Base-by-base conservation (phyloP, 495 filamentous ascomycete species). In the Trichoderma reesei region DNA sequence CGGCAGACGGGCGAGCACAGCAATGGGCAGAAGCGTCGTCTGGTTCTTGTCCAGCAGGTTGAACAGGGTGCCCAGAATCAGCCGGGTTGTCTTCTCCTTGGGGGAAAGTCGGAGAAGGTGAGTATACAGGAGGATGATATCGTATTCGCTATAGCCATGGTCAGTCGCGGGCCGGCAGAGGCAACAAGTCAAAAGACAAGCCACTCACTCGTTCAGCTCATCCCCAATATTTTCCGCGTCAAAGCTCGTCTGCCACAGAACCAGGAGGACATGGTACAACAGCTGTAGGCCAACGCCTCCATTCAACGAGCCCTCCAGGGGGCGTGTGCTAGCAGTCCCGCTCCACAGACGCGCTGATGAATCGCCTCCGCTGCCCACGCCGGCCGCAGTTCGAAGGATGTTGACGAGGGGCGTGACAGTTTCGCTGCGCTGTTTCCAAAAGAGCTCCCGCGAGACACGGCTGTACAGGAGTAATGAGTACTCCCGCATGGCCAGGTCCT, bases 11-110 rank as follows among this genome's bases (percentile, higher is more conserved):
- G 88, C 90, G 48, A 92, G 85, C 42, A 89, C 87, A 5, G 92
- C 91, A 36, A 86, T 84, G 18, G 91, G 90, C 26, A 97, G 85
- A 51, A 98, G 84, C 10, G 85, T 87, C 18, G 78, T 81, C 62
- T 86, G 88, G 75, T 96, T 96, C 39, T 79, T 70, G n/a, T 77
- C 76, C 38, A 94, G 84, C 46, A 99, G 88, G 74, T 96, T 98
- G 69, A 86, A 80, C 44, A 99, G 81, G 20, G 91, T 96, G 18
- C 91, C 91, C 61, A 98, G 81, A 59, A 96, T 85, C 38, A 99
- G 85, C 4, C 95, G 86, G 0, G 94, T 96, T 0, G 92, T 96
- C 78, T 99, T 99, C 74, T 98, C 94, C 74, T 99, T 99, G 39
- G 93, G 92, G 5, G 94, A 96, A 14, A 96, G 79, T 37, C 91